Conservation (phyloP, 148 eudicot species). For the Chenopodium album region DNA sequence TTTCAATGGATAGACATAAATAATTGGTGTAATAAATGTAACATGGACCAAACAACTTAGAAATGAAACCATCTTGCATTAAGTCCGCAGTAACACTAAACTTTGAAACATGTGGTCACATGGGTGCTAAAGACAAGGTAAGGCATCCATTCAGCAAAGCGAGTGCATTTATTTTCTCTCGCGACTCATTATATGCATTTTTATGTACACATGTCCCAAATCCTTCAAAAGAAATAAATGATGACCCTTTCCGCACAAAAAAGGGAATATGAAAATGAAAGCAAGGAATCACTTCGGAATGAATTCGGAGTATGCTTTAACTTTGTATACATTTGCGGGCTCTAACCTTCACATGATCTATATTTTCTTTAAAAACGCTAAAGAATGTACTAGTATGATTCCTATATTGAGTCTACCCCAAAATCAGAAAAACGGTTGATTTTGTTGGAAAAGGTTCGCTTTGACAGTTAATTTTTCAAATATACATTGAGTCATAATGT, state of each 20-base stretch:
- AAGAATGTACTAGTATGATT: too few relatives aligned
- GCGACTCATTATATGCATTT: background rate
- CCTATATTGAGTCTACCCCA: too few relatives aligned
- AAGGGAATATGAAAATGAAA: background rate
- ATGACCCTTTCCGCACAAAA: background rate
- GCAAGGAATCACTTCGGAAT: background rate
- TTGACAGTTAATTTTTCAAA: background rate
- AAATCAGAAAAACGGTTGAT: too few relatives aligned
- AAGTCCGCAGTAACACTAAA: slow-evolving; percentile 9
- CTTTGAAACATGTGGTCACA: slow-evolving; percentile 28
- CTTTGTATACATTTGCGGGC: background rate
- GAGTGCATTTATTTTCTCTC: background rate
- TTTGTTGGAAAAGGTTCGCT: background rate
- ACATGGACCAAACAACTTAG: slow-evolving; percentile 18
- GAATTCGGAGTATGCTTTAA: background rate
- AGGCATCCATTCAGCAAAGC: slow-evolving; percentile 22
- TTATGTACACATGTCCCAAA: background rate
- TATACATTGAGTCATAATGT: background rate
- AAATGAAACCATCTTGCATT: background rate
- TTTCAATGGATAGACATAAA: slow-evolving; percentile 1
- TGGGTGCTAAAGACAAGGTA: slow-evolving; percentile 18
- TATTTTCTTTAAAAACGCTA: too few relatives aligned
- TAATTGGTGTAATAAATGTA: slow-evolving; percentile 23
- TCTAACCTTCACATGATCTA: too few relatives aligned
- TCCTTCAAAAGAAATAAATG: background rate